Evolutionary conservation across 139 green algal species (phyloP), one percentile per base, ranked within the genome.

Genomic region (Volvox africanus): DNA sequence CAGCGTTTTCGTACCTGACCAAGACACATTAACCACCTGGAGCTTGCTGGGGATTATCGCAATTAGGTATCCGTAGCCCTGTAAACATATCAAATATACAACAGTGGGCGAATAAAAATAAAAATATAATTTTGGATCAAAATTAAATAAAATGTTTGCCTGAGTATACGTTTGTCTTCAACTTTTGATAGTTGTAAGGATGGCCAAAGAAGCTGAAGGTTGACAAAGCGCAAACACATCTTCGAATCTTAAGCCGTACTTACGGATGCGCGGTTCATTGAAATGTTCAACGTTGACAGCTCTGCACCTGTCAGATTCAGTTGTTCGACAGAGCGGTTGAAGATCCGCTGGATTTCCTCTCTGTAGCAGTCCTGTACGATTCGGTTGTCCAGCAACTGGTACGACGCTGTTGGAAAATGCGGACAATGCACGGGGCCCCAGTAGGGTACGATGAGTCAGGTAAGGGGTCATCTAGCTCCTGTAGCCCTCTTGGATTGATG

Each of bases 31-130:
- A 2, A 33, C 24, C 68, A 89, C 22, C 11, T 44, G 69, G 2
- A 89, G 69, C 18, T 89, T 89, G 85, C 85, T 89, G 28, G 85
- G 85, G 0, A 89, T 50, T 21, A 89, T 89, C 12, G 33, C 85
- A 28, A 89, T 89, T 1, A 89, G 69, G 44, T 89, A 89, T n/a
- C 85, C 85, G 44, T 89, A 89, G 44, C 85, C 85, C 85, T 89
- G 85, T 14, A 33, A 11, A 82, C n/a, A n/a, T n/a, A n/a, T n/a
- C 22, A 28, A 80, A 22, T 35, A 9, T 3, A 55, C 5, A 55
- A 55, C 5, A 55, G 9, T 5, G 44, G 9, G 9, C 9, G 44
- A 5, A 55, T 55, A 55, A 14, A 55, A 55, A 55, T 55, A n/a
- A n/a, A n/a, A n/a, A n/a, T n/a, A n/a, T n/a, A n/a, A n/a, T n/a